A percentile compares a stretch with the other conserved stretches of the same genome.
Evolutionary conservation across 2,329 filamentous ascomycete genomes (phyloP).

Genomic region (Phialocephala subalpina): DNA sequence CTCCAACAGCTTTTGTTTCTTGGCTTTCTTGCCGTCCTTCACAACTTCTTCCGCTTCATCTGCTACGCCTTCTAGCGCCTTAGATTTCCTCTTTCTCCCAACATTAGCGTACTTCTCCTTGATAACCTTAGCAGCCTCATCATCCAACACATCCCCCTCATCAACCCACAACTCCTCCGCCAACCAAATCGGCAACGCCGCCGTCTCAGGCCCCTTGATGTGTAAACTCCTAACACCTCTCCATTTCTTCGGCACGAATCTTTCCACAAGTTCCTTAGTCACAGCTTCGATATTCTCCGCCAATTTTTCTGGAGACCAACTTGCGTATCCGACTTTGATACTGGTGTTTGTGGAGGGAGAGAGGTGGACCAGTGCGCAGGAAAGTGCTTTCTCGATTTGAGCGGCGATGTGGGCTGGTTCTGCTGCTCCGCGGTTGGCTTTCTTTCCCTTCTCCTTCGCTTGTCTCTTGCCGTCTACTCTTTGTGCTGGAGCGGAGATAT

Average conservation of each 20-base stretch:
- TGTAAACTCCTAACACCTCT: slow-evolving; percentile 84
- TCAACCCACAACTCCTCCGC: slow-evolving; percentile 92
- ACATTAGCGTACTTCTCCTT: slow-evolving; percentile 51
- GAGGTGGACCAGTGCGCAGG: slow-evolving; percentile 81
- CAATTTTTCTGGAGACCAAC: slow-evolving; percentile 78
- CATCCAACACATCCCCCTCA: slow-evolving; percentile 73
- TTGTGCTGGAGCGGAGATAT: slow-evolving; percentile 68
- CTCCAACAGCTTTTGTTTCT: slow-evolving; percentile 44
- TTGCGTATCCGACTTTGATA: slow-evolving; percentile 79
- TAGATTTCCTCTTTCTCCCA: slow-evolving; percentile 63
- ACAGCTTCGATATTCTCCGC: slow-evolving; percentile 83
- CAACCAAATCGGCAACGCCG: slow-evolving; percentile 92
- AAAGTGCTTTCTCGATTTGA: slow-evolving; percentile 82
- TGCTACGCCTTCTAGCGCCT: slow-evolving; percentile 41
- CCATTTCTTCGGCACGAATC: slow-evolving; percentile 87
- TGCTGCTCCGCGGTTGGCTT: slow-evolving; percentile 49
- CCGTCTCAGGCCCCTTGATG: slow-evolving; percentile 89
- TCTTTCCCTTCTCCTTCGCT: slow-evolving; percentile 61
- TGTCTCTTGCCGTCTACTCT: slow-evolving; percentile 67
- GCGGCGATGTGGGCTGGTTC: slow-evolving; percentile 67
- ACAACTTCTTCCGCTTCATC: slow-evolving; percentile 40
- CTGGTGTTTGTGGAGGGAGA: slow-evolving; percentile 81
- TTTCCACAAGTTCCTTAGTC: slow-evolving; percentile 73
- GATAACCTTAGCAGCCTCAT: slow-evolving; percentile 54
- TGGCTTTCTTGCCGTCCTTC: slow-evolving; percentile 47